Conservation (phyloP, 2,329 filamentous ascomycete genomes). For the Exophiala xenobiotica region DNA sequence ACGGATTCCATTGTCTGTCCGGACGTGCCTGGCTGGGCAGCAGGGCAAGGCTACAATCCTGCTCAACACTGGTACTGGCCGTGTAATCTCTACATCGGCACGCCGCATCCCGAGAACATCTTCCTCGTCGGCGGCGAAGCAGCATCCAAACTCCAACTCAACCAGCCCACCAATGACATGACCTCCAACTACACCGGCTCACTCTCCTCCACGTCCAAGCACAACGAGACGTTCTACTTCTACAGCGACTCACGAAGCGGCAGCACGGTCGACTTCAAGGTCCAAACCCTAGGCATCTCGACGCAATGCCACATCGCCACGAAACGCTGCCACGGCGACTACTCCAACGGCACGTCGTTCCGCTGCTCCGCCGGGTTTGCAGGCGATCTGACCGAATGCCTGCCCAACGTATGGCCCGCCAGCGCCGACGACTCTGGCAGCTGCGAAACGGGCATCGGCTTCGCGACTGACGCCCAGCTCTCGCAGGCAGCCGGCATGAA, state of each 20-base stretch:
- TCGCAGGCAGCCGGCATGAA: neutral
- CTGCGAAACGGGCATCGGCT: neutral
- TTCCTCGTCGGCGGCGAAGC: neutral
- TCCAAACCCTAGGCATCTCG: slow-evolving; percentile 13
- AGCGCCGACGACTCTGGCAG: neutral
- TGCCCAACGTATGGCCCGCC: neutral
- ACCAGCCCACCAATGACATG: neutral
- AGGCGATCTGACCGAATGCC: neutral
- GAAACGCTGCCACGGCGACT: neutral
- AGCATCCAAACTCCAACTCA: neutral
- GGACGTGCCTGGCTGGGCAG: neutral
- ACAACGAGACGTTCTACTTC: slow-evolving; percentile 9
- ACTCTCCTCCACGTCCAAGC: slow-evolving; percentile 8
- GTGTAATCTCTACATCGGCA: neutral
- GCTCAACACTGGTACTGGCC: neutral
- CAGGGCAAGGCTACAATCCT: neutral
- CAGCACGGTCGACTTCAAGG: slow-evolving; percentile 12
- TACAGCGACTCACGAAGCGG: slow-evolving; percentile 8
- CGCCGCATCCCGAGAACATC: neutral
- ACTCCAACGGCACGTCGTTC: neutral
- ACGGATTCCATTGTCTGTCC: neutral
- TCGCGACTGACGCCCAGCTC: slow-evolving; percentile 1
- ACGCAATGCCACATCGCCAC: slow-evolving; percentile 8
- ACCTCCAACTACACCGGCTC: slow-evolving; percentile 10
- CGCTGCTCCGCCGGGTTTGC: neutral